Evolutionary conservation across 2,329 filamentous ascomycete genomes (phyloP), one percentile per base, ranked within the genome.

Genomic region (Diaporthe velutina): DNA sequence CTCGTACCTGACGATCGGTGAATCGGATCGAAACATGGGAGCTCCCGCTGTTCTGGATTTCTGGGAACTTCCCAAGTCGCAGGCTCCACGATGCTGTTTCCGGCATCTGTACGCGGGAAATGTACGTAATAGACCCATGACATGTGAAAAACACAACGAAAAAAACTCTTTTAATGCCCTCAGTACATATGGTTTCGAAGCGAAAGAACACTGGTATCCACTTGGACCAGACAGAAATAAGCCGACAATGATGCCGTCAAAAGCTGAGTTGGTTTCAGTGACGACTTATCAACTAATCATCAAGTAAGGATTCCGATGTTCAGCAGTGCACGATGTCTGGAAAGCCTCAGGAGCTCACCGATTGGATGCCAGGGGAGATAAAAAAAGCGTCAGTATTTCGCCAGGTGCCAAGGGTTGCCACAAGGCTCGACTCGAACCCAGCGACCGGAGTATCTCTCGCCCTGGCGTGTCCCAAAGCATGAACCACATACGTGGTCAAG

Each of bases 111-210:
- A 75, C 57, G 74, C 74, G 74, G 74, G 28, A 42, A 42, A 33
- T 60, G 71, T 75, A 75, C 74, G 74, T 75, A 75, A 75, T 70
- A 64, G 45, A n/a, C 38, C 54, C 60, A 40, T 40, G 61, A n/a
- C 42, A 73, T 42, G 38, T 67, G 52, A 70, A 64, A 75, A 54
- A 30, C 15, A 12, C 70, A 25, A 1, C 22, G 22, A 52, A 40
- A 25, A 58, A 68, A 68, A 68, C n/a, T 68, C n/a, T 50, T 4
- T 38, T 33, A 45, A 28, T 28, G 19, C 22, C 58, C 50, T 45
- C 30, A 54, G 40, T 48, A 28, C 42, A 54, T 48, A 61, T 19
- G 45, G 45, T 15, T 50, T 28, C 22, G 50, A n/a, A 30, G 42
- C 28, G 40, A 50, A 38, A 52, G 7, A 7, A 19, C 58, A 58